Evolutionary conservation across 2,329 filamentous ascomycete species (phyloP), one percentile per base, ranked within the genome.

Genomic region (Tolypocladium capitatum): DNA sequence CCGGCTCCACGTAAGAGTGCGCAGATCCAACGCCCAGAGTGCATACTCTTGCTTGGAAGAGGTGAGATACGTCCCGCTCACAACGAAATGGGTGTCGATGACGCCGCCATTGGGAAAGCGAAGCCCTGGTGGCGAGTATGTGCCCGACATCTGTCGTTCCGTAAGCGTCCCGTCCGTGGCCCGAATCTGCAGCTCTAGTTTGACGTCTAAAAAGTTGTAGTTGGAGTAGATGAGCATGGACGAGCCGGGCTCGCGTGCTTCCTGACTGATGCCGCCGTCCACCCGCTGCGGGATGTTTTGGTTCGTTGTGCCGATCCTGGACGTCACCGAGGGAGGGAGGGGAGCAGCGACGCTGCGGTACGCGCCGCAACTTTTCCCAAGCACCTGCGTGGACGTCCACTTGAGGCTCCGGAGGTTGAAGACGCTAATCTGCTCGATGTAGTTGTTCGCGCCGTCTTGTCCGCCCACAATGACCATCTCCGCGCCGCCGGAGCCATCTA

Each of bases 21-120:
- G 81, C 48, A 98, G 68, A 60, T 98, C 90, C 43, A 98, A 69
- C 2, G 92, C 91, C 92, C 92, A 98, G 1, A 98, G 73, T 0
- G 92, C 91, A 65, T 97, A 98, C 63, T 98, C 92, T 62, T 97
- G 91, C 67, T 96, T 97, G 1, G 91, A 96, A 1, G 91, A 96
- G 0, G 92, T 98, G 49, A 98, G 75, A 62, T 97, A 97, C 0
- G 92, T 98, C 28, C 92, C 92, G 61, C 90, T 96, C 21, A 98
- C 91, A 40, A 98, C 89, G 59, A 98, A 97, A 63, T 96, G 86
- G 6, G 88, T 91, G 63, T 95, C 91, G 55, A 97, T 91, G 43
- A 98, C 81, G 38, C 90, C 92, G 30, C 92, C 92, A 53, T 96
- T 98, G 1, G 92, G 92, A 59, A 98, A 98, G 10, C 92, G 82